These are phyloP conservation scores for Periconia digitata DNA, from an alignment of 2,329 filamentous ascomycete species.

Conservation along the genomic window DNA sequence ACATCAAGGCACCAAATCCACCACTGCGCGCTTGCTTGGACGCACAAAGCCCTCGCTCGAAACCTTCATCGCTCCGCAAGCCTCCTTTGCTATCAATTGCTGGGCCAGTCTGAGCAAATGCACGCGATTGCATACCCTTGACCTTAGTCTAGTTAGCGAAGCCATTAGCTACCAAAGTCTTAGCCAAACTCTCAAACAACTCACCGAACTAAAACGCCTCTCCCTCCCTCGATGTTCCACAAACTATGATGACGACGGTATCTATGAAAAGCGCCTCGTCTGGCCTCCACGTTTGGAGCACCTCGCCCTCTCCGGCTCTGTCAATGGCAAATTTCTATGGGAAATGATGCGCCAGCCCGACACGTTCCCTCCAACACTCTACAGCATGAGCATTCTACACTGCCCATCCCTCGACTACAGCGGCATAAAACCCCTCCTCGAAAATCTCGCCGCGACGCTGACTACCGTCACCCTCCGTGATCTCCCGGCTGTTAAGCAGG, in stretches of 20 bases:
- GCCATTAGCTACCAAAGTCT: conserved; percentile 52
- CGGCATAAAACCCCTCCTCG: conserved; percentile 42
- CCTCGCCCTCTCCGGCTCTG: conserved; percentile 48
- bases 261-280: conserved; percentile 23
- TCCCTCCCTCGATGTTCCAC: conserved; percentile 47
- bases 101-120: conserved; percentile 61
- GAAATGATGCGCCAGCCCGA: conserved; percentile 36
- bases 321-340: conserved; percentile 47
- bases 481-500: conserved; percentile 43
- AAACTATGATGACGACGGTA: conserved; percentile 27
- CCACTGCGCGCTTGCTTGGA: conserved; percentile 59
- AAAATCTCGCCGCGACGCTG: conserved; percentile 33
- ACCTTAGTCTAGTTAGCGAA: conserved; percentile 57
- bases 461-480: conserved; percentile 44
- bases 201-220: conserved; percentile 49
- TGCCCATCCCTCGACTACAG: conserved; percentile 43
- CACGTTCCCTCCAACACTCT: conserved; percentile 33
- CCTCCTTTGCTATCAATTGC: conserved; percentile 60
- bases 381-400: conserved; percentile 42
- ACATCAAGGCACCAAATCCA: conserved; percentile 60
- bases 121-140: conserved; percentile 50
- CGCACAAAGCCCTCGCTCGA: conserved; percentile 55
- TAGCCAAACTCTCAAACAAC: conserved; percentile 52
- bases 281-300: conserved; percentile 50
- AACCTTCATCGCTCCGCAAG: conserved; percentile 59